A percentile compares a stretch with the other conserved stretches of the same genome.
Evolutionary conservation across 169 alveolate genomes (phyloP).

Genomic region (Ichthyophthirius multifiliis): DNA sequence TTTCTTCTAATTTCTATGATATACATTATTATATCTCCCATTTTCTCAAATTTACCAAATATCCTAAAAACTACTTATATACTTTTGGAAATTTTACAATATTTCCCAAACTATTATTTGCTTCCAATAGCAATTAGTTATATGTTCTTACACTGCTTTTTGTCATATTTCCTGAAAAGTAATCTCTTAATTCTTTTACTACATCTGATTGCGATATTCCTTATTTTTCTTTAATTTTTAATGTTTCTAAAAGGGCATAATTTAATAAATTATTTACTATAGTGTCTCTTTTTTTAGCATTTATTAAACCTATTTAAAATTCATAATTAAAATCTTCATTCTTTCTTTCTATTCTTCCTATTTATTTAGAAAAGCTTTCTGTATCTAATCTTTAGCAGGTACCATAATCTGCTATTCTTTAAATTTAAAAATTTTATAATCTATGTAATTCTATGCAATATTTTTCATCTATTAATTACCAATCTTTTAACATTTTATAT

Average conservation of each 20-base stretch:
- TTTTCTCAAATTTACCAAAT: constrained; percentile 3
- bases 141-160: background rate
- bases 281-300: background rate
- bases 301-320: background rate
- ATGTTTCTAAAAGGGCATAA: background rate
- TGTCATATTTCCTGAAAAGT: background rate
- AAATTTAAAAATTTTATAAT: background rate
- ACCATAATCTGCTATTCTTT: background rate
- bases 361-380: background rate
- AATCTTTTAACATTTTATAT: background rate
- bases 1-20: background rate
- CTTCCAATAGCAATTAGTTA: background rate
- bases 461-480: background rate
- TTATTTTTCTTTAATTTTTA: background rate
- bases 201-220: constrained; percentile 2
- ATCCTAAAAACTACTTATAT: background rate
- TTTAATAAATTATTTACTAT: background rate
- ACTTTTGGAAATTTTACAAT: background rate
- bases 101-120: background rate
- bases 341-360: background rate
- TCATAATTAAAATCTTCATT: background rate
- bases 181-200: background rate
- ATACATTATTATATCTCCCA: background rate
- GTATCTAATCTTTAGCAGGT: background rate
- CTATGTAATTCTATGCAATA: background rate